phyloP scores from a whole-genome alignment of 768 basidiomycete species.

The Mycena maculata region DNA sequence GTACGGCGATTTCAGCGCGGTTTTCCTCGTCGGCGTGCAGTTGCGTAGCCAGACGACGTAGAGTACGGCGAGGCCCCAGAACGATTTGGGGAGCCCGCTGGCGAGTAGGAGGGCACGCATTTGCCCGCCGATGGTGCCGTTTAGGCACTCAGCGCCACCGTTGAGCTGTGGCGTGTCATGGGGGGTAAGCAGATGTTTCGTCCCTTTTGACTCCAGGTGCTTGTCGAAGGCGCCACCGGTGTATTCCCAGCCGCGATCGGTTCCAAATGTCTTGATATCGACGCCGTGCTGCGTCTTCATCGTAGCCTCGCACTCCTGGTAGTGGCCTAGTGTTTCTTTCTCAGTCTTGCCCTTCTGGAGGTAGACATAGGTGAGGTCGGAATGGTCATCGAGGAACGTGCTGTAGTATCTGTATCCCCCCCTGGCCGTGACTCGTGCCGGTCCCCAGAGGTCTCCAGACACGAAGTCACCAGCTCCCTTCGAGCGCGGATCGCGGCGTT shows the following conservation, averaged over 20 bases:
- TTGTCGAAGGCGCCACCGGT: constrained; percentile 13
- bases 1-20: constrained; percentile 10
- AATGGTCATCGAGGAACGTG: constrained; percentile 39
- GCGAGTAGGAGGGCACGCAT: neutral
- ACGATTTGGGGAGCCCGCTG: no score
- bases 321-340: neutral
- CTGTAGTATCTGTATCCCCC: constrained; percentile 34
- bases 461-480: constrained; percentile 13
- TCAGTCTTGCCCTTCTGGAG: constrained; percentile 22
- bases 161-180: constrained; percentile 10
- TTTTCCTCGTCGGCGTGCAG: constrained; percentile 2
- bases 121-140: constrained; percentile 1
- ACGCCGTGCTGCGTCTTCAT: constrained; percentile 38
- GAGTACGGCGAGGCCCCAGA: neutral
- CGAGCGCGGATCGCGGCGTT: constrained; percentile 7
- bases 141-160: constrained; percentile 1
- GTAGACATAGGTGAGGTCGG: constrained; percentile 21
- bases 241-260: constrained; percentile 49
- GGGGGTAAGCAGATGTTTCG: neutral
- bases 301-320: constrained; percentile 33
- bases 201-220: neutral
- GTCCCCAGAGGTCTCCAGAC: constrained; percentile 39
- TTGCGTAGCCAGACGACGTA: constrained; percentile 4
- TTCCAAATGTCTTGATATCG: constrained; percentile 38
- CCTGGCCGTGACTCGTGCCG: neutral